Evolutionary conservation across 148 eudicot species (phyloP).

Genomic region (Beta vulgaris): DNA sequence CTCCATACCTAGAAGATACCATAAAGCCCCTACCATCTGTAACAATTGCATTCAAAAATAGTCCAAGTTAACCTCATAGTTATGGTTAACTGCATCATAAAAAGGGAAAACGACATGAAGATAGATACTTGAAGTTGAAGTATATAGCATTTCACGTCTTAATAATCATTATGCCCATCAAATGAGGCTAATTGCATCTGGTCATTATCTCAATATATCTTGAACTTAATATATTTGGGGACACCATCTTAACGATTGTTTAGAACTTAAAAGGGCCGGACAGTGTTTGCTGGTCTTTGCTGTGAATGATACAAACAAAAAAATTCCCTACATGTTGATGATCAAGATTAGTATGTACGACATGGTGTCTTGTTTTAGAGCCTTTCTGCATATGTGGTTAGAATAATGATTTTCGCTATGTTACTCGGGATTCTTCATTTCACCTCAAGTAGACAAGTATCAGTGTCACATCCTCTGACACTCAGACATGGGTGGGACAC

Average conservation of each 20-base stretch:
- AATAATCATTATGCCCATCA: background rate
- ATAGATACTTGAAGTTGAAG: background rate
- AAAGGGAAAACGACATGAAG: no score
- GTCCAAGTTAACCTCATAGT: background rate
- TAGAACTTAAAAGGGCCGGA: background rate
- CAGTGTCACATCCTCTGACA: no score
- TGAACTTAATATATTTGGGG: background rate
- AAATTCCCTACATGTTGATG: background rate
- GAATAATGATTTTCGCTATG: no score
- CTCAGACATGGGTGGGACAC: no score
- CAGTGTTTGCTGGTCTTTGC: background rate
- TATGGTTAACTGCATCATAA: no score
- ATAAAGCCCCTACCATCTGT: slow-evolving; percentile 89
- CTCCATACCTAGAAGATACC: slow-evolving; percentile 76
- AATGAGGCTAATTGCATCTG: background rate
- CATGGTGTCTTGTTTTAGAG: background rate
- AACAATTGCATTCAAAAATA: slow-evolving; percentile 22
- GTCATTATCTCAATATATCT: background rate
- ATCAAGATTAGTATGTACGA: no score
- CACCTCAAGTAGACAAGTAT: no score
- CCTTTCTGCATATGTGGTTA: background rate
- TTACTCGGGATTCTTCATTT: no score
- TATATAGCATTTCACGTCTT: background rate
- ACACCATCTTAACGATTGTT: background rate
- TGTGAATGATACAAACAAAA: background rate